These are phyloP conservation scores for Penicillium sp. DNA, from an alignment of 2,329 filamentous ascomycete species.

Conservation along the genomic window DNA sequence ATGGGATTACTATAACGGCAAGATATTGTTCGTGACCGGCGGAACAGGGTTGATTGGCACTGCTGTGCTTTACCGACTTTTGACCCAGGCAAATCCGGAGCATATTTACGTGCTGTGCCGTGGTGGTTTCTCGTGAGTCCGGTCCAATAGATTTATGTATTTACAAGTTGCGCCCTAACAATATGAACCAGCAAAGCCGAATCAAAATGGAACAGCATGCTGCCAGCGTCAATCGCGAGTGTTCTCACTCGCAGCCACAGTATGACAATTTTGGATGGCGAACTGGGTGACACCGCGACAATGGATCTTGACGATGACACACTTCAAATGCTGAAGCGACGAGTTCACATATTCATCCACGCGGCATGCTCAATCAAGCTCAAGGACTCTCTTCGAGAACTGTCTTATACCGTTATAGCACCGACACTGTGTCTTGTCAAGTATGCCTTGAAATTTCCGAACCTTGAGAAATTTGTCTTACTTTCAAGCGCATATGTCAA, in stretches of 20 bases:
- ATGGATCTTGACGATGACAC: conserved; percentile 22
- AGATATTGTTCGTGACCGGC: conserved; percentile 26
- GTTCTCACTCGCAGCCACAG: conserved; percentile 14
- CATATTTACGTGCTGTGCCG: conserved; percentile 26
- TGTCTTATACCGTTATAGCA: conserved; percentile 23
- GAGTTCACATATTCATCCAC: conserved; percentile 25
- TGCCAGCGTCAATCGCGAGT: conserved; percentile 14
- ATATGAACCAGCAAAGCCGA: conserved; percentile 14
- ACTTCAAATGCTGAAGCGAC: conserved; percentile 24
- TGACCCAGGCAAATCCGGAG: conserved; percentile 19
- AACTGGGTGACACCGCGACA: conserved; percentile 25
- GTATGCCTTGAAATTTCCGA: conserved; percentile 26
- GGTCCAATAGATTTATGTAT: no score
- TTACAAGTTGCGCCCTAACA: not conserved
- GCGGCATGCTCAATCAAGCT: conserved; percentile 20
- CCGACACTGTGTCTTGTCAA: conserved; percentile 22
- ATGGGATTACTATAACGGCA: conserved; percentile 29
- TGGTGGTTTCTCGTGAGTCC: conserved; percentile 19
- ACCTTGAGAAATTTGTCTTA: conserved; percentile 25
- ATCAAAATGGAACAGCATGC: conserved; percentile 24
- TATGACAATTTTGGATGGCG: conserved; percentile 25
- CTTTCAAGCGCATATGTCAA: conserved; percentile 27
- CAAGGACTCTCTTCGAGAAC: conserved; percentile 22
- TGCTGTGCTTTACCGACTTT: conserved; percentile 23
- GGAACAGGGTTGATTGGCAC: conserved; percentile 29